Base-by-base conservation (phyloP, 371 early-diverging fungal species). In the Syncephalastrum monosporum region DNA sequence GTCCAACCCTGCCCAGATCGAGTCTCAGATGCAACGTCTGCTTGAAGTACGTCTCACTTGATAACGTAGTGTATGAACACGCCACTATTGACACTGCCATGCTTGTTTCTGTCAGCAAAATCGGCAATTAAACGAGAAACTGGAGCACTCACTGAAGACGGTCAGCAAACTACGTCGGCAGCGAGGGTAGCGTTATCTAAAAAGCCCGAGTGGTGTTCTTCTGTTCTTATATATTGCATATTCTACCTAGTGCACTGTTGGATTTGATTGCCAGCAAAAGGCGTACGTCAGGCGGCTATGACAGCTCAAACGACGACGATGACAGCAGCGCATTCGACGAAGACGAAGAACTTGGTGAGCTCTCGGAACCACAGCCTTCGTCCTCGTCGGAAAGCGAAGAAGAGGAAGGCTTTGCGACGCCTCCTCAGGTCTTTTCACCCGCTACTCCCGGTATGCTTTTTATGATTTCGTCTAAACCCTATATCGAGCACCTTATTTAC, bases 291-390 rank as follows among this genome's bases (percentile, higher is more conserved):
- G 54, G 43, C 41, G 27, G 27, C 12, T 33, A 33, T 54, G 47
- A 47, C 25, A 29, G 33, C 24, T 53, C 55, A 25, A 60, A 53
- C 29, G 53, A 59, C 29, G 53, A 59, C 33, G 60, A 60, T 45
- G 54, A 60, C 42, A 60, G 60, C 47, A 60, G 60, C 19, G 46
- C 49, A 3, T 60, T 53, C 27, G 60, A 60, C 14, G 60, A 60
- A 42, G 53, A 60, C 25, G 43, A 48, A 16, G 60, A 60, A 42
- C 47, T 60, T 19, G 60, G 49, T 16, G 60, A 60, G 21, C 42
- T 60, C 17, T 53, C 54, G 7, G 51, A 50, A 43, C 44, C 60
- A 29, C 21, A 47, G 12, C 42, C 53, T 8, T 60, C 60, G 13
- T 54, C 60, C 1, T 50, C 50, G 13, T 47, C 47, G 5, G 52